Percentiles rank a stretch among this genome's conserved stretches.
Conservation (phyloP, 768 basidiomycete genomes). For the Leccinum sublutescens region DNA sequence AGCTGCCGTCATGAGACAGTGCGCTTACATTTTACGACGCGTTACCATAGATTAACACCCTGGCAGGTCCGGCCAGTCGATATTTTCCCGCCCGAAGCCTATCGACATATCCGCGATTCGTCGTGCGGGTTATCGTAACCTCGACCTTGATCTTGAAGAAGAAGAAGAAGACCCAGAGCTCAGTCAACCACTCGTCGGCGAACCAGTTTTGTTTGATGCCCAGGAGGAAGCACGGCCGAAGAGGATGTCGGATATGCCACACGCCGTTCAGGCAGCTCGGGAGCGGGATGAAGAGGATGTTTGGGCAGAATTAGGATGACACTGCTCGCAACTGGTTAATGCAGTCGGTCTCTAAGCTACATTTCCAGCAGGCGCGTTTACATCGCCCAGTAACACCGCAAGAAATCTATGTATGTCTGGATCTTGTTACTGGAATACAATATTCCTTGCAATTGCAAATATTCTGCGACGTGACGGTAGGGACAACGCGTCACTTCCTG, state of each 20-base stretch:
- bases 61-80: conserved; percentile 79
- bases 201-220: conserved; percentile 65
- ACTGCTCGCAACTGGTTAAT: not conserved
- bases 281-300: conserved; percentile 66
- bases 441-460: too few relatives aligned
- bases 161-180: conserved; percentile 57
- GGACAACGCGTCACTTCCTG: too few relatives aligned
- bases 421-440: too few relatives aligned
- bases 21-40: conserved; percentile 32
- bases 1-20: conserved; percentile 51
- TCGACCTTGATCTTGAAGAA: conserved; percentile 73
- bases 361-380: too few relatives aligned
- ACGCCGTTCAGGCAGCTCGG: conserved; percentile 49
- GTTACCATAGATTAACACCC: conserved; percentile 8
- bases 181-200: conserved; percentile 54
- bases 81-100: conserved; percentile 82
- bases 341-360: too few relatives aligned
- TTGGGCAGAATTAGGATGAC: conserved; percentile 64
- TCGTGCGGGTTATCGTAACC: conserved; percentile 54
- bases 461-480: too few relatives aligned
- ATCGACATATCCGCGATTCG: conserved; percentile 78
- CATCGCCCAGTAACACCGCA: too few relatives aligned
- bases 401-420: too few relatives aligned
- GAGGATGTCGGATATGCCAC: conserved; percentile 56
- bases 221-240: conserved; percentile 33